phyloP scores from a whole-genome alignment of 352 stramenopile species.

The Pythium guiyangense region DNA sequence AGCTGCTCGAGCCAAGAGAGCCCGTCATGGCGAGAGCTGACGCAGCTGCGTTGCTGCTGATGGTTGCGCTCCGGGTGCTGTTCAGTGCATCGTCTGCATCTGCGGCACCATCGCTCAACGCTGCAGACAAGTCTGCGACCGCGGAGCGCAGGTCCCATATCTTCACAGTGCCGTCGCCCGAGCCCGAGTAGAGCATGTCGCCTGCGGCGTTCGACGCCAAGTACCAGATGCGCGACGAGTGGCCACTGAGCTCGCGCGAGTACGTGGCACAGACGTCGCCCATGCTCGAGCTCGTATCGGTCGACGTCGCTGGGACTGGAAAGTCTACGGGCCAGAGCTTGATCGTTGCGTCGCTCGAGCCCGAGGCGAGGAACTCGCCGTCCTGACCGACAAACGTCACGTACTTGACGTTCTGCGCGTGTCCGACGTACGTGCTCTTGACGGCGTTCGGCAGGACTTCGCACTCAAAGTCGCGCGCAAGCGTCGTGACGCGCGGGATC shows the following conservation, averaged over 20 bases:
- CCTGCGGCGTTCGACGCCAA: conserved; percentile 55
- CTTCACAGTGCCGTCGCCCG: conserved; percentile 81
- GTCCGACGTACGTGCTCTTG: conserved; percentile 81
- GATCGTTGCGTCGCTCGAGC: conserved; percentile 83
- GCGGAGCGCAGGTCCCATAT: conserved; percentile 79
- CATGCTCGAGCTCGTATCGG: conserved; percentile 9
- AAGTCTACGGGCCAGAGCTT: conserved; percentile 84
- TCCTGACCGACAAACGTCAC: conserved; percentile 84
- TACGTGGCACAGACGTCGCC: conserved; percentile 50
- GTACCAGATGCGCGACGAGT: conserved; percentile 86
- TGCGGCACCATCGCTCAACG: conserved; percentile 21
- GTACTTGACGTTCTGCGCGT: conserved; percentile 87
- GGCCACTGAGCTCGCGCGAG: conserved; percentile 60
- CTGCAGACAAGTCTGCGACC: conserved; percentile 24
- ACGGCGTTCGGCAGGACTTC: conserved; percentile 83
- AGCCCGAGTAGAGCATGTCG: conserved; percentile 71
- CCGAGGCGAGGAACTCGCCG: conserved; percentile 77
- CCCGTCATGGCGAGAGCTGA: conserved; percentile 11
- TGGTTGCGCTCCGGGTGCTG: conserved; percentile 21
- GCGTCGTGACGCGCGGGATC: conserved; percentile 77
- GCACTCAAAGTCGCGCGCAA: conserved; percentile 85
- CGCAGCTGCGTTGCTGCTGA: conserved; percentile 10
- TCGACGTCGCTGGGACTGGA: conserved; percentile 3
- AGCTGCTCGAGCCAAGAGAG: conserved; percentile 34
- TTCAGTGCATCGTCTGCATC: conserved; percentile 28